phyloP scores from a whole-genome alignment of 2,329 filamentous ascomycete genomes.

The Chaetomium sp. region DNA sequence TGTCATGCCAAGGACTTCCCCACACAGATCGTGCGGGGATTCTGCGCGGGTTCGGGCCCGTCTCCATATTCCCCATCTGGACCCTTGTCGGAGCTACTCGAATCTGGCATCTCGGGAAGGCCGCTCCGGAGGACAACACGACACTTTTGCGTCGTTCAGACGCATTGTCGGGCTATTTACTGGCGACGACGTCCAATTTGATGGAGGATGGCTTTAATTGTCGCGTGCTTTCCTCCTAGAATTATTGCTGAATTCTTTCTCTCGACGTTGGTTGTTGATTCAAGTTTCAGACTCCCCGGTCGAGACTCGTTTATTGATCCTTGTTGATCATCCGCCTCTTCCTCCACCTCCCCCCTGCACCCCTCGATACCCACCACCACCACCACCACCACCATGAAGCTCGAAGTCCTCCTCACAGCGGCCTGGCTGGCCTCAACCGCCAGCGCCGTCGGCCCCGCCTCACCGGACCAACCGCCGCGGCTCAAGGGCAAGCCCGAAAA shows the following conservation, averaged over 20 bases:
- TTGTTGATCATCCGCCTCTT: not conserved
- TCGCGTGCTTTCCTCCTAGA: not conserved
- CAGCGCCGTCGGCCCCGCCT: constrained; percentile 33
- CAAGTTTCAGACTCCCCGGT: not conserved
- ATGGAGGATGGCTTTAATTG: not conserved
- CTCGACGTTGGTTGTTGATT: not conserved
- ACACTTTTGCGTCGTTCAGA: constrained; percentile 24
- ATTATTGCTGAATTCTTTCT: not conserved
- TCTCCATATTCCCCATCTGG: constrained; percentile 23
- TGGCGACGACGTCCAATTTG: not conserved
- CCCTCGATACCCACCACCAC: not conserved
- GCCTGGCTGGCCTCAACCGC: constrained; percentile 36
- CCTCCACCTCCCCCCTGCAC: not conserved
- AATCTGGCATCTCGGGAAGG: constrained; percentile 37
- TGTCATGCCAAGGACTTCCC: constrained; percentile 11
- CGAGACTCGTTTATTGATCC: not conserved
- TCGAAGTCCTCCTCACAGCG: constrained; percentile 31
- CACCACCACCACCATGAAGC: constrained; percentile 29
- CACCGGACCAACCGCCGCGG: constrained; percentile 31
- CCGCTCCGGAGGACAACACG: constrained; percentile 36
- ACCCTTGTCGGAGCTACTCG: constrained; percentile 29
- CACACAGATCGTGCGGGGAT: not conserved
- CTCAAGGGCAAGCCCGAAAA: constrained; percentile 41
- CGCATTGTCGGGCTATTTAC: constrained; percentile 27
- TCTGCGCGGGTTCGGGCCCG: constrained; percentile 11